Conservation (phyloP, 2,329 filamentous ascomycete species). For the Tolypocladium cylindrosporum region DNA sequence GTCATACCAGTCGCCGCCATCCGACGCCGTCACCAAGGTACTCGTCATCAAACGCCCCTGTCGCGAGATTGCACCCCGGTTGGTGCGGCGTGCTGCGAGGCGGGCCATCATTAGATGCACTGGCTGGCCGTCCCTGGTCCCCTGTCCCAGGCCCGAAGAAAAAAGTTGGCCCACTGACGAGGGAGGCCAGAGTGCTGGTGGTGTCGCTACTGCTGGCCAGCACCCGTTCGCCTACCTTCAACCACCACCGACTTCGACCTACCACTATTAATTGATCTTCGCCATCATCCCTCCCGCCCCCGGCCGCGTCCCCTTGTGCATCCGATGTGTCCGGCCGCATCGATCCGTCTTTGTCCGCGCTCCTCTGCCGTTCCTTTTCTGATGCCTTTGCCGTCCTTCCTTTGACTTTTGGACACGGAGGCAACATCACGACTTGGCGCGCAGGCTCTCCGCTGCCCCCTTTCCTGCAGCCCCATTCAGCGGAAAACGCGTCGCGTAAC, state of each 20-base stretch:
- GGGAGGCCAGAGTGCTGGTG: background rate
- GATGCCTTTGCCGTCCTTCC: slow-evolving; percentile 14
- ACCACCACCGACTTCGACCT: background rate
- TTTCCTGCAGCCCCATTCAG: background rate
- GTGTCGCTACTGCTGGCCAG: background rate
- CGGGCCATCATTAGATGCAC: slow-evolving; percentile 5
- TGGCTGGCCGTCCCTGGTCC: background rate
- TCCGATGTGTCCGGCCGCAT: slow-evolving; percentile 23
- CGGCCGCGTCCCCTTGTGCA: background rate
- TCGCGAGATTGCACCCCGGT: background rate
- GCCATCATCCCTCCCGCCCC: background rate
- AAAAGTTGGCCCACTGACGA: background rate
- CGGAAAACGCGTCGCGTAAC: slow-evolving; percentile 22
- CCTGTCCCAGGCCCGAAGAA: background rate
- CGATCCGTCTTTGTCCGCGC: slow-evolving; percentile 11
- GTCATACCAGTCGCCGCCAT: background rate
- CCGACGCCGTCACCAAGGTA: background rate
- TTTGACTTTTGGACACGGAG: slow-evolving; percentile 12
- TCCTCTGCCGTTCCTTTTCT: slow-evolving; percentile 14
- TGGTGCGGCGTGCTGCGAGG: background rate
- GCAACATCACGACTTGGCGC: slow-evolving; percentile 1
- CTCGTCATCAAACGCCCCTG: background rate
- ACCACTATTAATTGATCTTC: background rate
- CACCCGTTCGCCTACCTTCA: background rate
- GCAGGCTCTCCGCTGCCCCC: background rate